Evolutionary conservation across 495 filamentous ascomycete genomes (phyloP).

Genomic region (Neurospora cerealis): DNA sequence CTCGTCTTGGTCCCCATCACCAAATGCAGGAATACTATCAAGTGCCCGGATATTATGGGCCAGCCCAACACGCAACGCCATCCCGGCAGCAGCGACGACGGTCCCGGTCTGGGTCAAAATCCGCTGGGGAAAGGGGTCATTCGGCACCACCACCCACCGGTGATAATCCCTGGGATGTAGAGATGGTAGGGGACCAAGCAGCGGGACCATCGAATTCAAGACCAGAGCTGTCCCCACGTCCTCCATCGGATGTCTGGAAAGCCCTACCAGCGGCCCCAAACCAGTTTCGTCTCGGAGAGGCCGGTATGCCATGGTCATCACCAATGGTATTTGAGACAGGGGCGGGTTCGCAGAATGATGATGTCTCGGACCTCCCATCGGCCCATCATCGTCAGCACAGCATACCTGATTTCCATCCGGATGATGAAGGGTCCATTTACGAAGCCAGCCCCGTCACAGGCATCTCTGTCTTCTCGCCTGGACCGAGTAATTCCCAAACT

Average conservation of each 20-base stretch:
- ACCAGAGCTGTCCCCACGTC: neutral
- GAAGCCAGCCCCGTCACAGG: constrained; percentile 12
- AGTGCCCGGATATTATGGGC: neutral
- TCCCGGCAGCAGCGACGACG: constrained; percentile 13
- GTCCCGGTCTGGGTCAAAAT: constrained; percentile 18
- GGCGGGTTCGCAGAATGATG: constrained; percentile 8
- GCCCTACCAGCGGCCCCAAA: constrained; percentile 29
- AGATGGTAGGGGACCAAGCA: constrained; percentile 1
- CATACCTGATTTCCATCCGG: neutral
- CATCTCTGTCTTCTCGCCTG: constrained; percentile 22
- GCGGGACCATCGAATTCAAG: neutral
- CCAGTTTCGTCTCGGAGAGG: constrained; percentile 35
- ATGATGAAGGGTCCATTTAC: constrained; percentile 4
- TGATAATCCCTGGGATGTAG: constrained; percentile 34
- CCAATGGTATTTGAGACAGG: constrained; percentile 21
- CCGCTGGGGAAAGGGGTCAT: constrained; percentile 29
- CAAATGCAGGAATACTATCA: constrained; percentile 26
- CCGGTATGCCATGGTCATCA: constrained; percentile 33
- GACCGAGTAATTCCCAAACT: neutral
- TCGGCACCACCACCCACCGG: constrained; percentile 36
- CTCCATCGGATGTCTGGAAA: constrained; percentile 20
- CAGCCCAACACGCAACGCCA: constrained; percentile 3
- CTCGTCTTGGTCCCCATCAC: constrained; percentile 6
- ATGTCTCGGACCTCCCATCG: neutral
- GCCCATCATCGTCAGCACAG: neutral